Evolutionary conservation across 2,329 filamentous ascomycete species (phyloP).

Genomic region (Ophiostoma piceae): DNA sequence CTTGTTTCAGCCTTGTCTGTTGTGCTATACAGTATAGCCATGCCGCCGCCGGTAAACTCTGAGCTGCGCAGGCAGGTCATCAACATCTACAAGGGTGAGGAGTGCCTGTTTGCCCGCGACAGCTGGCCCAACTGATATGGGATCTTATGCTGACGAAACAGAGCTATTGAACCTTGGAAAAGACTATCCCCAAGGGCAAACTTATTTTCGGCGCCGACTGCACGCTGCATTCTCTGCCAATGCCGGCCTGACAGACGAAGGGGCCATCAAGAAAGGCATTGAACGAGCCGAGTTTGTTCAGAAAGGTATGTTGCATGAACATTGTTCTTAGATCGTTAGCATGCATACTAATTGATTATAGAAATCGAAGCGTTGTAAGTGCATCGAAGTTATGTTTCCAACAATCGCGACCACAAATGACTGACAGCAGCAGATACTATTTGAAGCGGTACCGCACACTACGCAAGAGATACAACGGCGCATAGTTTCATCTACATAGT

Average conservation of each 20-base stretch:
- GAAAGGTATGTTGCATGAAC: constrained; percentile 56
- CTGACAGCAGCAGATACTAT: constrained; percentile 61
- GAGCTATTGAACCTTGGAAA: constrained; percentile 79
- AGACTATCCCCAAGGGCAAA: constrained; percentile 77
- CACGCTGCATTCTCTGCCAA: constrained; percentile 83
- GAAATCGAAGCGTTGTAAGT: constrained; percentile 90
- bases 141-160: constrained; percentile 36
- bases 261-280: constrained; percentile 70
- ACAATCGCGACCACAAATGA: not conserved
- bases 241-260: constrained; percentile 62
- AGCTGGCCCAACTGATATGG: not conserved
- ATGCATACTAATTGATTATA: constrained; percentile 34
- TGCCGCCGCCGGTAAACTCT: constrained; percentile 41
- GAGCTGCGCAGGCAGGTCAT: constrained; percentile 73
- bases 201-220: constrained; percentile 73
- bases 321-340: not conserved
- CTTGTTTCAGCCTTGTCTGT: not conserved
- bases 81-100: constrained; percentile 76
- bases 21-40: not conserved
- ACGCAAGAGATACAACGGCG: constrained; percentile 67
- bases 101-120: not conserved
- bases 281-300: constrained; percentile 79
- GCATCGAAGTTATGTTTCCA: not conserved
- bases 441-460: constrained; percentile 84
- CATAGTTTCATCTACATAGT: constrained; percentile 30